Evolutionary conservation across 1,139 yeast genomes (phyloP), one percentile per base, ranked within the genome.

Genomic region (Zygosaccharomyces sapae): DNA sequence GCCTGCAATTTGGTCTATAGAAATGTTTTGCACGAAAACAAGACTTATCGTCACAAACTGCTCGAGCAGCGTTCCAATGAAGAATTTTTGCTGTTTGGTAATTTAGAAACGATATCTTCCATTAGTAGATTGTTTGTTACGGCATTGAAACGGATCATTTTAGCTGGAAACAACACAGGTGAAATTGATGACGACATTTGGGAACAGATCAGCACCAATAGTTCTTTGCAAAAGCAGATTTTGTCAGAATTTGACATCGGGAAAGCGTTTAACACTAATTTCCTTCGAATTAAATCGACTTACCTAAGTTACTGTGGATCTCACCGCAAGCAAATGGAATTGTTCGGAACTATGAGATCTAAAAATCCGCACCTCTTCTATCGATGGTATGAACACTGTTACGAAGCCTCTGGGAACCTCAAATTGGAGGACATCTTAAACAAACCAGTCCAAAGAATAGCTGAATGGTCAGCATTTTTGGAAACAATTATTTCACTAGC

Each of bases 81-180:
- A 20, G 71, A 69, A 45, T 34, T 62, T 1, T 43, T 60, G 4
- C 49, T 70, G 3, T 70, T 70, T 55, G 70, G 72, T 2, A 69
- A 70, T 46, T 48, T 70, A 19, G 69, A 62, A 10, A 64, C 72
- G 1, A 62, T 70, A 5, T 46, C 63, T 4, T 66, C 68, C 1
- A 50, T 70, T 10, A 66, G 70, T 47, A 50, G 53, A 8, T 44
- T 64, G 4, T 57, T 70, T 12, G 36, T 59, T 4, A 54, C 55
- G 5, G 53, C 59, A 2, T 33, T 67, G 2, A 50, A 44, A 3
- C 51, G 55, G 12, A 30, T 35, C 3, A 25, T 55, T 2, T 16
- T 47, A 29, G 22, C 27, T 10, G 33, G 38, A 10, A 38, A 48
- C n/a, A 36, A 43, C 1, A 33, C 41, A n/a, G 7, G 39, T 10